Evolutionary conservation across 2,329 filamentous ascomycete species (phyloP).

Genomic region (Colletotrichum lindemuthianum): DNA sequence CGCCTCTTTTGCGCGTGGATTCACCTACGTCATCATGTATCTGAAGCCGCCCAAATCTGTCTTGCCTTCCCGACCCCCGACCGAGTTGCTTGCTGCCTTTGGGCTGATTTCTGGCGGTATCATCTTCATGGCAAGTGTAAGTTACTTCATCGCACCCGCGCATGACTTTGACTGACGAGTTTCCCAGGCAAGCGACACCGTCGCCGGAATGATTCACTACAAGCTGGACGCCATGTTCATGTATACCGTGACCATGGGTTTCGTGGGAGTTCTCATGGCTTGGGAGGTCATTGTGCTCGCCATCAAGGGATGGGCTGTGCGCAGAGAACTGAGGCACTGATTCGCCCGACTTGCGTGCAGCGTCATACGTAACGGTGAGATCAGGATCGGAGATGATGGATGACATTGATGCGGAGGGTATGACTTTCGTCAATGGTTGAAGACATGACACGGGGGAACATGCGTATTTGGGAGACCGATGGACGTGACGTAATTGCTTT

Average conservation of each 20-base stretch:
- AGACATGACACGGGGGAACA: too few relatives aligned
- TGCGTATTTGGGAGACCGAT: too few relatives aligned
- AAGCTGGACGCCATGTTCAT: slow-evolving; percentile 90
- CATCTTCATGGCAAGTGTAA: slow-evolving; percentile 90
- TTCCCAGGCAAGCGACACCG: slow-evolving; percentile 66
- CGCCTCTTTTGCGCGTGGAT: slow-evolving; percentile 78
- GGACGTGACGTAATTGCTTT: background rate
- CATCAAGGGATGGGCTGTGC: slow-evolving; percentile 86
- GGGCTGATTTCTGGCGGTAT: slow-evolving; percentile 88
- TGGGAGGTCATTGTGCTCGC: slow-evolving; percentile 83
- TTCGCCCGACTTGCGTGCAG: slow-evolving; percentile 1
- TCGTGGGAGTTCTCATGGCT: slow-evolving; percentile 85
- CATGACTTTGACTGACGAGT: background rate
- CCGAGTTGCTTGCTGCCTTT: slow-evolving; percentile 88
- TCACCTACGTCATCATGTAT: slow-evolving; percentile 85
- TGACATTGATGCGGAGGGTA: background rate
- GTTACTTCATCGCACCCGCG: slow-evolving; percentile 45
- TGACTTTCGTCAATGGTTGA: too few relatives aligned
- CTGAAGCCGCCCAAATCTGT: slow-evolving; percentile 83
- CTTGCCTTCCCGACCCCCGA: slow-evolving; percentile 85
- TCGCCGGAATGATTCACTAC: slow-evolving; percentile 80
- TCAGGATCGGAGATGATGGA: background rate
- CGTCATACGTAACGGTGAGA: background rate
- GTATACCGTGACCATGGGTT: slow-evolving; percentile 87
- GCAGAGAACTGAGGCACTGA: slow-evolving; percentile 50